These are phyloP conservation scores for Eleusine coracana DNA, from an alignment of 176 grass and related monocot genomes.

Conservation along the genomic window DNA sequence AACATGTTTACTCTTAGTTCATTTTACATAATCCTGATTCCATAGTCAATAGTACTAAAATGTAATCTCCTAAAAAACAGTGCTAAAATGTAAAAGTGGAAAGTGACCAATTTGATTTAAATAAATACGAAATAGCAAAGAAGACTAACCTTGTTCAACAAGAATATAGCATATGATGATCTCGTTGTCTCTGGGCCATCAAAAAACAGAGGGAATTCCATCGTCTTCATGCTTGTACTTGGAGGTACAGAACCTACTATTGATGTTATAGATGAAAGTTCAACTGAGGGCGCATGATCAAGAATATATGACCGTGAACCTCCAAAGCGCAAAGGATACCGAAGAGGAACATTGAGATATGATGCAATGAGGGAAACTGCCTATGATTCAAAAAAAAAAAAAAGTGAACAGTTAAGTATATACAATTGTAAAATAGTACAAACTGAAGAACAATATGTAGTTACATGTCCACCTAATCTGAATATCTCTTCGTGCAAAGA, in stretches of 20 bases:
- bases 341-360: constrained; percentile 82
- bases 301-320: constrained; percentile 78
- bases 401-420: constrained; percentile 15
- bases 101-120: background rate
- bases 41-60: background rate
- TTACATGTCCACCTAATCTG: background rate
- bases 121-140: background rate
- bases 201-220: constrained; percentile 89
- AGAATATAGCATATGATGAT: constrained; percentile 92
- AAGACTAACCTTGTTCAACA: constrained; percentile 87
- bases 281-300: constrained; percentile 74
- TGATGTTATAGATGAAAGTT: constrained; percentile 49
- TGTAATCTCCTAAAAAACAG: too few species aligned
- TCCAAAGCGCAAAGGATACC: constrained; percentile 86
- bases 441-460: background rate
- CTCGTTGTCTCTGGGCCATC: constrained; percentile 87
- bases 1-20: background rate
- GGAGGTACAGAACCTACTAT: constrained; percentile 42
- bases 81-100: background rate
- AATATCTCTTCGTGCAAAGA: constrained; percentile 18
- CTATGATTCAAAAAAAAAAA: constrained; percentile 52
- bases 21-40: constrained; percentile 9
- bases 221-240: constrained; percentile 45
- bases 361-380: constrained; percentile 70
- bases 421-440: too few species aligned